Base-by-base conservation (phyloP, 2,329 filamentous ascomycete species). In the Pseudogymnoascus sp. region DNA sequence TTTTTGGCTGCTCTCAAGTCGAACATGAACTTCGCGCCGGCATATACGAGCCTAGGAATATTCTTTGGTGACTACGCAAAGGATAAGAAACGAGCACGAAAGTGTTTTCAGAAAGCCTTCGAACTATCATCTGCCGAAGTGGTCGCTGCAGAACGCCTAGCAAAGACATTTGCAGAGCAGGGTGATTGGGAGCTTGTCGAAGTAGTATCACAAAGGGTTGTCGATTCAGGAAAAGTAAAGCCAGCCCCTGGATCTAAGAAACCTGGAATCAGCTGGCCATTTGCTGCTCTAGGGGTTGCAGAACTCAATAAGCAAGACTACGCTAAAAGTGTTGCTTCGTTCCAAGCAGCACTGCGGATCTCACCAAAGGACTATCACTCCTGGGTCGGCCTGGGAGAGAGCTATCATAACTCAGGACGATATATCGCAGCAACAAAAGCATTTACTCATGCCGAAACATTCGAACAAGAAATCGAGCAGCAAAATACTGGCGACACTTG, bases 161-260 rank as follows among this genome's bases (percentile, higher is more conserved):
- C 94, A 1, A 84, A 84, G 64, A 87, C 86, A 0, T 99, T 97
- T 73, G 93, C 95, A 0, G 87, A 96, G 61, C 87, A 92, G 67
- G 86, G 90, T 38, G 94, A 99, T 70, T 99, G 94, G 94, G 94
- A 97, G 67, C 86, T 95, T 60, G 95, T 99, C 6, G 94, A 97
- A 76, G 84, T 95, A 19, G 87, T 99, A 33, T 89, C 94, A 1
- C 90, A 92, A 72, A 85, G 95, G 60, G 90, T 97, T 0, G 87
- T 97, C 2, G 91, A 97, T 66, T 97, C 93, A n/a, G 94, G 94
- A 61, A 94, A 92, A 74, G 91, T 93, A 41, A 89, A 89, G 67
- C 91, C 92, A 23, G 86, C 92, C 1, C 93, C 94, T 8, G 94
- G 95, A 0, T 97, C 93, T 0, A 96, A 95, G 80, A 88, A 90